Evolutionary conservation across 257 asterid species (phyloP).

Genomic region (Nicotiana tabacum): DNA sequence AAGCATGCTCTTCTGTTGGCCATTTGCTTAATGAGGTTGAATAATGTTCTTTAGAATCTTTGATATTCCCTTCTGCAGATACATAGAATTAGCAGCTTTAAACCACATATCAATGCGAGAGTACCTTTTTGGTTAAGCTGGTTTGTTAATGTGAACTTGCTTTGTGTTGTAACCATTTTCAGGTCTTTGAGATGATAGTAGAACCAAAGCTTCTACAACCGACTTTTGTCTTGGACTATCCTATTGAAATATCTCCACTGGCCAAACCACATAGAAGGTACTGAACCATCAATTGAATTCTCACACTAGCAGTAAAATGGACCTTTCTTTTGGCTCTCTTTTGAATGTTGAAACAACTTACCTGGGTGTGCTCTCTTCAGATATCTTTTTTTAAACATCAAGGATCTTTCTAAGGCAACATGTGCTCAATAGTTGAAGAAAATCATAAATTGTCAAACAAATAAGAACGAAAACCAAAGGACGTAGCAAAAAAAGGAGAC

Average conservation of each 20-base stretch:
- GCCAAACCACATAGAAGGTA: conserved; percentile 98
- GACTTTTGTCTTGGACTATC: conserved; percentile 95
- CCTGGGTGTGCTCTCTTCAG: background rate
- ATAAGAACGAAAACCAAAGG: background rate
- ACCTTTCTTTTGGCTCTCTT: background rate
- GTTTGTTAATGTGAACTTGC: background rate
- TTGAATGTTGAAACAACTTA: background rate
- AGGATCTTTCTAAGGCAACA: background rate
- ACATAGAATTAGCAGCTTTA: background rate
- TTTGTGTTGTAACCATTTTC: conserved; percentile 10
- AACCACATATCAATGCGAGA: background rate
- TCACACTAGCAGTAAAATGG: background rate
- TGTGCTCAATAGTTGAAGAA: background rate
- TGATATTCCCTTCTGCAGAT: background rate
- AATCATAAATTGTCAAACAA: background rate
- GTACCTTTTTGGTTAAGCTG: conserved; percentile 1
- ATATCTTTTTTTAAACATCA: background rate
- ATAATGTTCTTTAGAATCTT: conserved; percentile 8
- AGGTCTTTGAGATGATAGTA: conserved; percentile 83
- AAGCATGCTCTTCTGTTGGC: conserved; percentile 78
- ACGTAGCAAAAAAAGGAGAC: background rate
- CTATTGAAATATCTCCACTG: conserved; percentile 89
- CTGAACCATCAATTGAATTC: background rate
- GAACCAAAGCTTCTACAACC: conserved; percentile 88
- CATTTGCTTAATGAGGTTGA: conserved; percentile 80